phyloP scores from a whole-genome alignment of 1,284 basidiomycete genomes.

The Bothia castanella region DNA sequence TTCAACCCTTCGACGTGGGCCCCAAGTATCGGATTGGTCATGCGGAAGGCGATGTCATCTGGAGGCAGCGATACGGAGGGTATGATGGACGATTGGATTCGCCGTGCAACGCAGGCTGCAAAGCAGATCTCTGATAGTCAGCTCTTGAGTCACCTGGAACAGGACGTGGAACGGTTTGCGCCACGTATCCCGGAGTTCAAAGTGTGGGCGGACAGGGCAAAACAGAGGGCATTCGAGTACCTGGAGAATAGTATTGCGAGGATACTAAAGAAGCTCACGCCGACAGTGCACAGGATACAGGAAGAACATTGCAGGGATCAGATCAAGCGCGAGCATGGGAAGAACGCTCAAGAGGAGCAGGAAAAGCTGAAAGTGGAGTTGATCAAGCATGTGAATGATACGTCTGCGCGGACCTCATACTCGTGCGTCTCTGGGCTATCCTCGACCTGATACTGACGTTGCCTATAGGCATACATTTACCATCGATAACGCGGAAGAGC shows the following conservation, averaged over 20 bases:
- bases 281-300: background rate
- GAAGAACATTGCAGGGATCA: background rate
- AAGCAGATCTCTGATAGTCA: background rate
- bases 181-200: background rate
- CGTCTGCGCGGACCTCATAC: slow-evolving; percentile 3
- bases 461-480: slow-evolving; percentile 20
- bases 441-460: slow-evolving; percentile 1
- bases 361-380: slow-evolving; percentile 18
- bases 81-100: slow-evolving; percentile 1
- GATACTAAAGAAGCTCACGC: background rate
- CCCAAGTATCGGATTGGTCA: no score
- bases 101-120: background rate
- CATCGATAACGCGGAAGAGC: slow-evolving; percentile 1
- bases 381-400: slow-evolving; percentile 25
- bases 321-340: background rate
- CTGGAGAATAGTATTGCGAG: background rate
- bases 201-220: background rate
- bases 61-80: background rate
- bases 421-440: slow-evolving; percentile 5
- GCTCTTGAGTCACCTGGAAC: background rate
- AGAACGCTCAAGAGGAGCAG: slow-evolving; percentile 16
- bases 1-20: no score
- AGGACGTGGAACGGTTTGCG: background rate
- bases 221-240: background rate
- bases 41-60: no score